These are phyloP conservation scores for Dactylonectria estremocensis DNA, from an alignment of 2,329 filamentous ascomycete species.

Conservation along the genomic window DNA sequence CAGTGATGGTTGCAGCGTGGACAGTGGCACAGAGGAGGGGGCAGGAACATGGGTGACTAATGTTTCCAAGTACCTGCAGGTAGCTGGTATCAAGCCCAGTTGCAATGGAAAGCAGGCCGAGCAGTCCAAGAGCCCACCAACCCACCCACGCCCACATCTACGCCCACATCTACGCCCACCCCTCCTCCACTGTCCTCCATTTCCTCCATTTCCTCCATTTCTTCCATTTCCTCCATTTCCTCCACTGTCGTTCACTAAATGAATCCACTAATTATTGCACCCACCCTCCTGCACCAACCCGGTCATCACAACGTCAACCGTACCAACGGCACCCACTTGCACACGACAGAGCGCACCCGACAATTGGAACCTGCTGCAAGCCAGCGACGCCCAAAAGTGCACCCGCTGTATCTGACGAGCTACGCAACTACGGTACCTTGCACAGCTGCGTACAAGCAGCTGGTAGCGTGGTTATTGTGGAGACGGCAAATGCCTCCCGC, in stretches of 20 bases:
- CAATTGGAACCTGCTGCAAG: conserved; percentile 28
- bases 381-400: conserved; percentile 19
- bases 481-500: conserved; percentile 7
- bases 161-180: conserved; percentile 1
- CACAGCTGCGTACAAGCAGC: conserved; percentile 13
- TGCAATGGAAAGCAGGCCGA: not conserved
- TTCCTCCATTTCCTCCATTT: too few relatives aligned
- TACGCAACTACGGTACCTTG: not conserved
- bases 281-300: conserved; percentile 3
- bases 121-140: not conserved
- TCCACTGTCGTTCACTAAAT: not conserved
- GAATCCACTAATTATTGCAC: conserved; percentile 10
- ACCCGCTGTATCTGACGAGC: conserved; percentile 23
- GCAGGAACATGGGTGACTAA: not conserved
- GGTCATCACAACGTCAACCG: not conserved
- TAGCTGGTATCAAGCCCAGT: too few relatives aligned
- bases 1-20: not conserved
- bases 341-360: conserved; percentile 15
- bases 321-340: not conserved
- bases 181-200: not conserved
- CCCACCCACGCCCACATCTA: not conserved
- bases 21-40: not conserved
- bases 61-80: not conserved
- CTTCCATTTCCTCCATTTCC: too few relatives aligned
- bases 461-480: conserved; percentile 17